Base-by-base conservation (phyloP, 805 yeast genomes). In the Kazachstania africana region DNA sequence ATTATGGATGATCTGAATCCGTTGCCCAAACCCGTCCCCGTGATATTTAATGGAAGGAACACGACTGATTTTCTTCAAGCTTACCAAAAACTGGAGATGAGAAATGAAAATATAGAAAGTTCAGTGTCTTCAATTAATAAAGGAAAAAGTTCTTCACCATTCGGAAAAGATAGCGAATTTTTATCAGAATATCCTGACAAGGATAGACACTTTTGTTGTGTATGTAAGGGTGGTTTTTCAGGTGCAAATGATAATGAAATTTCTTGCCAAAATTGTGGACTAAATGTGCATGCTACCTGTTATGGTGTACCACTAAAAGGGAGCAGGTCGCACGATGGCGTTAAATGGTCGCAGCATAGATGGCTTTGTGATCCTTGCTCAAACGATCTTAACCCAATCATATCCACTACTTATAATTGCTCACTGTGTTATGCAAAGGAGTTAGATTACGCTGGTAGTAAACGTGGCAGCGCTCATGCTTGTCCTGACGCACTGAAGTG, bases 291-390 rank as follows among this genome's bases (percentile, higher is more conserved):
- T 50, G 60, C 69, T 3, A 52, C 66, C 0, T 85, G 95, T 45
- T 77, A 75, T 46, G 94, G 93, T 0, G 49, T 66, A 19, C 1
- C 33, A 28, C 4, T 18, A 16, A 12, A 10, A 12, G n/a, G 9
- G 4, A 4, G 12, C 9, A 10, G 13, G 4, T 3, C 6, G 15
- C 20, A 5, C 30, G 24, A 20, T 3, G 5, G 4, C 8, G 10
- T 17, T 12, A 8, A n/a, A 12, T 29, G 32, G 27, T 16, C 8
- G n/a, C 22, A 27, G n/a, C 60, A 48, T 21, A 67, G 66, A 34
- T 84, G 95, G 95, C 57, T 65, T 16, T 85, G 95, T 57, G 94
- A 83, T 43, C 64, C 75, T 1, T 85, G 95, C 48, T 63, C 74
- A 4, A 82, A 83, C 47, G 78, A 75, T 29, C 50, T 72, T 31